Conservation (phyloP, 306 rosid species). For the Trifolium pratense region DNA sequence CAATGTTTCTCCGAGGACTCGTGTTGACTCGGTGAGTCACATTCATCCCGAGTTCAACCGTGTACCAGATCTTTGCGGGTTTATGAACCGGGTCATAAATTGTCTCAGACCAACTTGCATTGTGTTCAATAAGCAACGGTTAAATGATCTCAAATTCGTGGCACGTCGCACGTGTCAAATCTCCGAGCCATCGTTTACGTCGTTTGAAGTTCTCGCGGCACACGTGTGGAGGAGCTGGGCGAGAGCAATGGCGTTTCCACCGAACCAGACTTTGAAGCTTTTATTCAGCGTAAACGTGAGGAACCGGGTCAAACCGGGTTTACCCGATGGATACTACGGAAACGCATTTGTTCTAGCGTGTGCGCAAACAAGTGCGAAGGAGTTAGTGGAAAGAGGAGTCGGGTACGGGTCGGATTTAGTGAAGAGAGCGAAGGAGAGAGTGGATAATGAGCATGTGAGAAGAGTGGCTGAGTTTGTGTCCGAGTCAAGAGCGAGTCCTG, state of each 20-base stretch:
- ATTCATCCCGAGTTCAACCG: slow-evolving; percentile 57
- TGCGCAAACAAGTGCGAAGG: slow-evolving; percentile 63
- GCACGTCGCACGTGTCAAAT: slow-evolving; percentile 46
- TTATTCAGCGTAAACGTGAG: slow-evolving; percentile 81
- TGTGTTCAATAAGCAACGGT: slow-evolving; percentile 46
- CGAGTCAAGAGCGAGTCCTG: slow-evolving; percentile 67
- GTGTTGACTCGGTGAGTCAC: not conserved
- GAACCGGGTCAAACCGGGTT: slow-evolving; percentile 64
- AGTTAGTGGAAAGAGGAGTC: slow-evolving; percentile 58
- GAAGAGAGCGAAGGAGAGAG: slow-evolving; percentile 70
- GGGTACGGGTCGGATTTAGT: slow-evolving; percentile 59
- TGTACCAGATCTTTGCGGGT: slow-evolving; percentile 72
- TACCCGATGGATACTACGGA: slow-evolving; percentile 84
- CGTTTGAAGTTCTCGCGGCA: slow-evolving; percentile 79
- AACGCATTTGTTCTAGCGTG: slow-evolving; percentile 86
- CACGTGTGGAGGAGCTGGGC: slow-evolving; percentile 98
- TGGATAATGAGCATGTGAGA: slow-evolving; percentile 70
- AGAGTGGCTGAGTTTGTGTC: slow-evolving; percentile 63
- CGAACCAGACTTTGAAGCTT: slow-evolving; percentile 65
- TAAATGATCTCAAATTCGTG: slow-evolving; percentile 51
- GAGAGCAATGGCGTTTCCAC: slow-evolving; percentile 64
- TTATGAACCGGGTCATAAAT: slow-evolving; percentile 57
- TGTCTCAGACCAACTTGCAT: slow-evolving; percentile 65
- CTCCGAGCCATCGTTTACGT: slow-evolving; percentile 45
- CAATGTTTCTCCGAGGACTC: not conserved